Percentiles rank a stretch among this genome's conserved stretches.
Evolutionary conservation across 1,284 basidiomycete genomes (phyloP).

Genomic region (Leccinum pachyderme): DNA sequence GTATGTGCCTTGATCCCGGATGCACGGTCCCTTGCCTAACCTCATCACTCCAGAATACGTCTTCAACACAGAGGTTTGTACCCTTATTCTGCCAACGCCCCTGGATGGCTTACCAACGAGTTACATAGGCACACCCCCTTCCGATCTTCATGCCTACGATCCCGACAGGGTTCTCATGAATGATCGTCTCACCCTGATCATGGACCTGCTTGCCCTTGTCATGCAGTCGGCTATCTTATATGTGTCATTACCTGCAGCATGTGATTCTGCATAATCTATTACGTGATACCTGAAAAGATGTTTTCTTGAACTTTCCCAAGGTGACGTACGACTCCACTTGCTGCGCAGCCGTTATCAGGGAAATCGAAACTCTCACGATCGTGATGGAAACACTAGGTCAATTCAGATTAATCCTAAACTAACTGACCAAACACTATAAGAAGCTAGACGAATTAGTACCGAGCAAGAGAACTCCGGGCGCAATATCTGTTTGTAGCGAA

Average conservation of each 20-base stretch:
- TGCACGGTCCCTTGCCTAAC: conserved; percentile 8
- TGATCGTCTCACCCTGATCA: conserved; percentile 1
- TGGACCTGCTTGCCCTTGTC: background rate
- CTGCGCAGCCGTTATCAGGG: background rate
- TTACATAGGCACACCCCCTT: conserved; percentile 59
- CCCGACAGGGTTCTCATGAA: conserved; percentile 50
- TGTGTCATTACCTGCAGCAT: background rate
- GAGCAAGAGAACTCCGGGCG: background rate
- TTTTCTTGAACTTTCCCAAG: background rate
- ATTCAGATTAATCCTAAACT: conserved; percentile 12
- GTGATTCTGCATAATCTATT: background rate
- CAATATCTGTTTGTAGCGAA: conserved; percentile 12
- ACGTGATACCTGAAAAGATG: background rate
- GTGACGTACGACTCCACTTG: background rate
- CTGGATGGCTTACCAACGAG: conserved; percentile 32
- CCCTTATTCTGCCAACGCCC: conserved; percentile 33
- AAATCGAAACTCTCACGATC: background rate
- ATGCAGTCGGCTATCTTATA: background rate
- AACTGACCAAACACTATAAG: conserved; percentile 6
- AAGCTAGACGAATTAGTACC: conserved; percentile 18
- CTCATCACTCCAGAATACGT: conserved; percentile 63
- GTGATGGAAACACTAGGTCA: background rate
- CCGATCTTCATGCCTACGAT: conserved; percentile 60
- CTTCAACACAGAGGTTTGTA: conserved; percentile 86
- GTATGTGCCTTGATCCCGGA: conserved; percentile 43